Percentiles rank a stretch among this genome's conserved stretches.
phyloP scores from a whole-genome alignment of 257 asterid species.

The Rubia yunnanensis region DNA sequence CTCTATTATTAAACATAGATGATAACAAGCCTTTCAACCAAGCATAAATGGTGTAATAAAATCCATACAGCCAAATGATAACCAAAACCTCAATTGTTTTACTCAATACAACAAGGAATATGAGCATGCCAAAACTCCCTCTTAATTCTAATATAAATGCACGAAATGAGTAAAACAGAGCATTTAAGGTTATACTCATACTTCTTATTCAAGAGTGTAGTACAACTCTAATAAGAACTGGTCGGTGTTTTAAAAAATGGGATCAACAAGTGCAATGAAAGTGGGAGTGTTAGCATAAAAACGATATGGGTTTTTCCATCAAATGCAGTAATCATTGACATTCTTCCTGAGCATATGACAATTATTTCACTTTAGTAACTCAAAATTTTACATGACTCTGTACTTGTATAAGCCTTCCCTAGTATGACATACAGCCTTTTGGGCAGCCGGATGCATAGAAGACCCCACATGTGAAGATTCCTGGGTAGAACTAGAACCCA shows the following conservation, averaged over 20 bases:
- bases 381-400: neutral
- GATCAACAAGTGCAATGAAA: neutral
- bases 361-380: neutral
- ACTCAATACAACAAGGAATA: neutral
- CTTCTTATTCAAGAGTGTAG: neutral
- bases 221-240: neutral
- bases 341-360: neutral
- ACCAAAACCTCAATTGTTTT: neutral
- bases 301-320: neutral
- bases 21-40: neutral
- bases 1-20: neutral
- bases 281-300: neutral
- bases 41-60: neutral
- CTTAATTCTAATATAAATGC: neutral
- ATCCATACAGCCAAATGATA: neutral
- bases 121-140: neutral
- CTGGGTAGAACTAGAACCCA: too few species aligned
- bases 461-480: too few species aligned
- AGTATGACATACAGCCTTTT: too few species aligned
- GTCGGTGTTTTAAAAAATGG: neutral
- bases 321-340: neutral
- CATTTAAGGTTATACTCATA: neutral
- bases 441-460: too few species aligned
- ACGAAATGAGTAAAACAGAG: neutral
- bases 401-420: neutral